Evolutionary conservation across 441 rosid genomes (phyloP).

Genomic region (Pelargonium australe): DNA sequence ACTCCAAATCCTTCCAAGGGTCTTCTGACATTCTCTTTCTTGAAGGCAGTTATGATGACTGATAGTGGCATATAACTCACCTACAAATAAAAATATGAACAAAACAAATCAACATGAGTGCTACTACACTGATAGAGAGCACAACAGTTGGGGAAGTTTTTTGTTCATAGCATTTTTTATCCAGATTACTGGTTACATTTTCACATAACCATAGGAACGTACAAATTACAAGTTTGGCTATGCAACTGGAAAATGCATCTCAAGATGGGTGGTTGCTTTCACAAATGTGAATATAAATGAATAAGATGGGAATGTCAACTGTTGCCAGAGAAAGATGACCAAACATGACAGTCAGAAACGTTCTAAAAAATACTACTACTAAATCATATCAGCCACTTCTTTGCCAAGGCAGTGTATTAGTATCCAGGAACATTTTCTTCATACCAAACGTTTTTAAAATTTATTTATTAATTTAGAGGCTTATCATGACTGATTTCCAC

Average conservation of each 20-base stretch:
- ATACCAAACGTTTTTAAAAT: no score
- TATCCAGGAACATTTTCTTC: not conserved
- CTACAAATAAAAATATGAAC: conserved; percentile 28
- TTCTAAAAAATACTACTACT: not conserved
- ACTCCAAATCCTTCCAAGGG: conserved; percentile 96
- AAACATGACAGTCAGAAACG: not conserved
- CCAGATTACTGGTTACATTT: not conserved
- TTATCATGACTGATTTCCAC: not conserved
- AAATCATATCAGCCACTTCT: not conserved
- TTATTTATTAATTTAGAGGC: not conserved
- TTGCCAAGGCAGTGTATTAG: not conserved
- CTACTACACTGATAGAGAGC: conserved; percentile 3
- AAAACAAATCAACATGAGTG: conserved; percentile 4
- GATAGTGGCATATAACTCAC: conserved; percentile 75
- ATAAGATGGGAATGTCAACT: not conserved
- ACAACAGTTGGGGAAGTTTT: conserved; percentile 5
- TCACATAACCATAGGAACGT: not conserved
- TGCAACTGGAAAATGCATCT: not conserved
- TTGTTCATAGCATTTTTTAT: not conserved
- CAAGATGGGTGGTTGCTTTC: not conserved
- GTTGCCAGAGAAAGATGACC: not conserved
- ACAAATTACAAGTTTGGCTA: not conserved
- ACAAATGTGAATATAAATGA: not conserved
- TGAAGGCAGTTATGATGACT: conserved; percentile 71
- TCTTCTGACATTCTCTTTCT: conserved; percentile 74